Evolutionary conservation across 1,284 basidiomycete species (phyloP).

Genomic region (Gymnopus androsaceus): DNA sequence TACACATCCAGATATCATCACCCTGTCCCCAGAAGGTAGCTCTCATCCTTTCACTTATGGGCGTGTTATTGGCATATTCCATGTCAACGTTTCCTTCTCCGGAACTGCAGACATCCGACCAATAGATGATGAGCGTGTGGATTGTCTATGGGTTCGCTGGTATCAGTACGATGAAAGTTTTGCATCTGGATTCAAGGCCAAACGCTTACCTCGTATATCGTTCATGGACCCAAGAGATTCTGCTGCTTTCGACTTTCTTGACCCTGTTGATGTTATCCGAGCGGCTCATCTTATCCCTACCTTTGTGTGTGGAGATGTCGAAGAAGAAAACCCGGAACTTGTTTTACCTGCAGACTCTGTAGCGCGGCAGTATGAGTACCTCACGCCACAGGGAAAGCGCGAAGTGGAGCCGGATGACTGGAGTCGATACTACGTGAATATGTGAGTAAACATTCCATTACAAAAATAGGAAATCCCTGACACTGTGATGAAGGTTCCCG

Average conservation of each 20-base stretch:
- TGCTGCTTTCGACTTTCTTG: constrained; percentile 15
- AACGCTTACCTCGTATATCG: neutral
- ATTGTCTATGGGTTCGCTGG: constrained; percentile 35
- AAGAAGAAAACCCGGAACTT: neutral
- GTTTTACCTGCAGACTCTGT: neutral
- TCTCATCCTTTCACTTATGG: constrained; percentile 33
- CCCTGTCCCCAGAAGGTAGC: constrained; percentile 20
- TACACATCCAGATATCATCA: constrained; percentile 31
- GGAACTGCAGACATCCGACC: neutral
- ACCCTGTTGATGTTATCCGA: constrained; percentile 30
- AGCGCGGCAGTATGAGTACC: neutral
- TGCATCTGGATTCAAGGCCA: constrained; percentile 14
- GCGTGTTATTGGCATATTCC: constrained; percentile 33
- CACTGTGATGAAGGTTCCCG: constrained; percentile 1
- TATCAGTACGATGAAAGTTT: constrained; percentile 22
- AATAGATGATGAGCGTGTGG: constrained; percentile 19
- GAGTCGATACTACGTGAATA: constrained; percentile 26
- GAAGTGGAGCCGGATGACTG: constrained; percentile 22
- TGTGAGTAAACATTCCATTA: constrained; percentile 20
- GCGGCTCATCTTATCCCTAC: constrained; percentile 35
- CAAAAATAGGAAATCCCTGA: neutral
- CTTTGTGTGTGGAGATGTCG: constrained; percentile 19
- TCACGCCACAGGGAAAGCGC: neutral
- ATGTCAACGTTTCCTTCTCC: constrained; percentile 22
- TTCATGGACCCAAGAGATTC: neutral